A percentile compares a stretch with the other conserved stretches of the same genome.
Evolutionary conservation across 139 green algal genomes (phyloP).

Genomic region (Haematococcus lacustris): DNA sequence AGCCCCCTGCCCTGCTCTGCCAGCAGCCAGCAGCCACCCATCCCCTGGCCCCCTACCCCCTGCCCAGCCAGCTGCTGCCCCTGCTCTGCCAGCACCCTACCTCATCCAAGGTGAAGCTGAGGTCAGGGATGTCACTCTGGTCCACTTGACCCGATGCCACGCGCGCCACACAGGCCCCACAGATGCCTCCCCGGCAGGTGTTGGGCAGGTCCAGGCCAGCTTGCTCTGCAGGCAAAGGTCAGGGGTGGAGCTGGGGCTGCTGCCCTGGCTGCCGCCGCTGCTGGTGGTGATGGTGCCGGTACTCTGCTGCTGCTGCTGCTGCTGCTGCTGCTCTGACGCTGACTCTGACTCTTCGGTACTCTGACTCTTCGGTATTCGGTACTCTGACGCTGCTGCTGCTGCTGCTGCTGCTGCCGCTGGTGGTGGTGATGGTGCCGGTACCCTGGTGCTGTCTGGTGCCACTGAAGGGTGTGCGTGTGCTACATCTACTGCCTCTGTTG

Average conservation of each 20-base stretch:
- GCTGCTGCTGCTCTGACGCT: no score
- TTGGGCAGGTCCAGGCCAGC: slow-evolving; percentile 82
- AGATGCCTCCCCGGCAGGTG: slow-evolving; percentile 78
- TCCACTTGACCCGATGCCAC: slow-evolving; percentile 66
- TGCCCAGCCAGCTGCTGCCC: not conserved
- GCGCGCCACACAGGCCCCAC: slow-evolving; percentile 75
- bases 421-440: no score
- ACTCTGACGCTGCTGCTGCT: no score
- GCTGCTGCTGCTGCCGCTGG: no score
- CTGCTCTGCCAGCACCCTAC: not conserved
- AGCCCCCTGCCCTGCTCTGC: no score
- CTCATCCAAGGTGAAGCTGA: slow-evolving; percentile 76
- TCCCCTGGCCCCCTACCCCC: not conserved
- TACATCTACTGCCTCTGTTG: no score
- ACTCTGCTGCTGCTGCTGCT: no score
- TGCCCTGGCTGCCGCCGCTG: no score
- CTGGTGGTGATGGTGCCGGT: no score
- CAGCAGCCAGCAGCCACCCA: not conserved
- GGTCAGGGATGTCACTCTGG: slow-evolving; percentile 76
- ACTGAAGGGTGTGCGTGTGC: not conserved
- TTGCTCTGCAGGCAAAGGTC: slow-evolving; percentile 38
- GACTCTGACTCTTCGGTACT: no score
- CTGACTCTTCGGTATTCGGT: not conserved
- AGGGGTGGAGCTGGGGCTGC: not conserved
- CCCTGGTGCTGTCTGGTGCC: no score